phyloP scores from a whole-genome alignment of 371 early-diverging fungal species.

The Mortierella sp. region DNA sequence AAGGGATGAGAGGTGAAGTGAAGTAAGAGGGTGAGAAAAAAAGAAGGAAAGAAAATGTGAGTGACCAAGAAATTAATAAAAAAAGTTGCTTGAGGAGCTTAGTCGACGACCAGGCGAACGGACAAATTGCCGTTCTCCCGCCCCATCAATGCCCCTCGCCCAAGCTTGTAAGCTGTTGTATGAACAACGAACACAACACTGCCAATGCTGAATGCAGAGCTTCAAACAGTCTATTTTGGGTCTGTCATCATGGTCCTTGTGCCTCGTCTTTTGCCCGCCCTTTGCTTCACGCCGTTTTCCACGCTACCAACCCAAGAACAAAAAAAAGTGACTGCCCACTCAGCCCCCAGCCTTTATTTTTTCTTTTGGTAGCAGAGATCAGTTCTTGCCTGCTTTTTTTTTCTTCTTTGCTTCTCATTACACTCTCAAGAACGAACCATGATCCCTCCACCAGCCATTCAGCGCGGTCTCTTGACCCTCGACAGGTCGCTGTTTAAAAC shows the following conservation, averaged over 20 bases:
- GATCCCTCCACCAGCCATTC: slow-evolving; percentile 57
- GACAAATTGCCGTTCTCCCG: background rate
- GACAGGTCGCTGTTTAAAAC: slow-evolving; percentile 74
- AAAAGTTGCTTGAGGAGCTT: slow-evolving; percentile 16
- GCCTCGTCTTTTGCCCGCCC: too few species aligned
- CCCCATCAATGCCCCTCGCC: background rate
- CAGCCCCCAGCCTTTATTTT: background rate
- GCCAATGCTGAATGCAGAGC: too few species aligned
- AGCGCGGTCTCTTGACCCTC: slow-evolving; percentile 69
- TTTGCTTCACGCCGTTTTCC: too few species aligned
- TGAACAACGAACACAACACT: background rate
- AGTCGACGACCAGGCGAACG: background rate
- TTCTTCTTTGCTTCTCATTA: background rate
- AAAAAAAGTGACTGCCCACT: background rate
- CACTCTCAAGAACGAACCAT: slow-evolving; percentile 18
- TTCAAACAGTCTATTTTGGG: too few species aligned
- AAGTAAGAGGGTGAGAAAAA: background rate
- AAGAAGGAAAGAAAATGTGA: background rate
- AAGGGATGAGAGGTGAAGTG: background rate
- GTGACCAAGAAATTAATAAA: background rate
- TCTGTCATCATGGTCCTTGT: too few species aligned
- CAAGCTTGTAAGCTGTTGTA: background rate
- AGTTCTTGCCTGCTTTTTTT: background rate
- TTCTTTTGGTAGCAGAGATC: background rate
- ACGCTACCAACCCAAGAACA: background rate